Evolutionary conservation across 179 eudicot genomes (phyloP), one percentile per base, ranked within the genome.

Genomic region (Vitellaria paradoxa): DNA sequence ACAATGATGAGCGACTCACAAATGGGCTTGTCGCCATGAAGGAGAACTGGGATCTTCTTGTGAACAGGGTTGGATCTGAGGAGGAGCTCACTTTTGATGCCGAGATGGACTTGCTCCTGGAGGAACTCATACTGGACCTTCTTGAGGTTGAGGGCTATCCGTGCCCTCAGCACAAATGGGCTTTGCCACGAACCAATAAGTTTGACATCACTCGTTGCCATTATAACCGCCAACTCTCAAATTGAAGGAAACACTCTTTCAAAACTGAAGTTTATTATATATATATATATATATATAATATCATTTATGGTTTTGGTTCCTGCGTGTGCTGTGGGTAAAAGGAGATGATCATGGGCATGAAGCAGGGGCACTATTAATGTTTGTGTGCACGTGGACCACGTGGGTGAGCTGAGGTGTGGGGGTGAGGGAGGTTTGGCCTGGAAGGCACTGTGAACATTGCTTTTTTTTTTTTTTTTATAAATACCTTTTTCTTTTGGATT

Each of bases 1-100:
- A 84, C 65, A 11, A 84, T 84, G 40, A 84, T 52, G 9, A 81
- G 76, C 0, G 87, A 81, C 42, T 84, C 87, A n/a, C 82, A 81
- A 0, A 81, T 45, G 14, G 84, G 82, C 60, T 64, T 80, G 18
- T 56, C 82, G 4, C 42, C 80, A 20, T 78, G 87, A 64, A 84
- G 71, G 37, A 30, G 37, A 30, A 30, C 37, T 30, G 37, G 37
- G 37, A 30, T 30, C 37, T 30, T 30, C 37, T 84, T 84, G 76
- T 72, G 53, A 13, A 84, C 70, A 3, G 84, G 87, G 52, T 84
- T 84, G 45, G 82, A 67, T 50, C 73, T 78, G 10, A 83, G 83
- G 26, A 84, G 86, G 12, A 74, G 81, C 40, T 81, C 83, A 55
- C 84, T 84, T 40, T 80, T 85, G 70, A 4, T 1, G 2, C 63